Conservation (phyloP, 768 basidiomycete species). For the Lactifluus echinatus region DNA sequence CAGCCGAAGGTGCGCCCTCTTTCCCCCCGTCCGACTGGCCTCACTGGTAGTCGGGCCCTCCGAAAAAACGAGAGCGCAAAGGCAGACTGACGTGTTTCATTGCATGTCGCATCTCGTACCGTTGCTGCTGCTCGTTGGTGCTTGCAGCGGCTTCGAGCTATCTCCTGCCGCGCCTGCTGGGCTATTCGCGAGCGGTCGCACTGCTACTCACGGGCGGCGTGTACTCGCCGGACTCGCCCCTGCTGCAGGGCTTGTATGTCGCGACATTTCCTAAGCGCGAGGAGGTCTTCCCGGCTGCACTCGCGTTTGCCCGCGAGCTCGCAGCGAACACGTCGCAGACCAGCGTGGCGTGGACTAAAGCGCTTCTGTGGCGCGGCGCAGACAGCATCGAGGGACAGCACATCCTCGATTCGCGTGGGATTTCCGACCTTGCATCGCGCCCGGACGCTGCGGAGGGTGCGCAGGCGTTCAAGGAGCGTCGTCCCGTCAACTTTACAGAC, state of each 20-base stretch:
- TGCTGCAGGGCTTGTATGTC: constrained; percentile 39
- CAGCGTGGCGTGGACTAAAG: constrained; percentile 45
- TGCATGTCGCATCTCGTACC: too few species aligned
- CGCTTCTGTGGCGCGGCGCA: constrained; percentile 42
- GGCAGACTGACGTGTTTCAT: too few species aligned
- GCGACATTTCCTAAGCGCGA: constrained; percentile 40
- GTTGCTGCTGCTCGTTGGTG: too few species aligned
- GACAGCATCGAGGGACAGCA: constrained; percentile 46
- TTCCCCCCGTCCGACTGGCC: too few species aligned
- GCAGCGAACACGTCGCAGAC: constrained; percentile 42
- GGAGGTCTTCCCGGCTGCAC: constrained; percentile 44
- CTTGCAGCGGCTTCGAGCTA: constrained; percentile 33
- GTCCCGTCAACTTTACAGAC: constrained; percentile 38
- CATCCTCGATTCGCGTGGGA: constrained; percentile 41
- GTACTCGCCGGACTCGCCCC: constrained; percentile 37
- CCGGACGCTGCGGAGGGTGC: constrained; percentile 42
- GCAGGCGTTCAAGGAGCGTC: constrained; percentile 39
- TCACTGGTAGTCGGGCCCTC: too few species aligned
- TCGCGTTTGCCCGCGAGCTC: constrained; percentile 44
- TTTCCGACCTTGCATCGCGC: constrained; percentile 32
- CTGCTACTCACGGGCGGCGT: constrained; percentile 43
- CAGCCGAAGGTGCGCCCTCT: constrained; percentile 35
- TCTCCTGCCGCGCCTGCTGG: constrained; percentile 47
- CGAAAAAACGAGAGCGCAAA: too few species aligned
- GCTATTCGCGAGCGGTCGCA: constrained; percentile 41